Percentiles rank a stretch among this genome's conserved stretches.
Evolutionary conservation across 352 stramenopile species (phyloP).

Genomic region (Globisporangium polare): DNA sequence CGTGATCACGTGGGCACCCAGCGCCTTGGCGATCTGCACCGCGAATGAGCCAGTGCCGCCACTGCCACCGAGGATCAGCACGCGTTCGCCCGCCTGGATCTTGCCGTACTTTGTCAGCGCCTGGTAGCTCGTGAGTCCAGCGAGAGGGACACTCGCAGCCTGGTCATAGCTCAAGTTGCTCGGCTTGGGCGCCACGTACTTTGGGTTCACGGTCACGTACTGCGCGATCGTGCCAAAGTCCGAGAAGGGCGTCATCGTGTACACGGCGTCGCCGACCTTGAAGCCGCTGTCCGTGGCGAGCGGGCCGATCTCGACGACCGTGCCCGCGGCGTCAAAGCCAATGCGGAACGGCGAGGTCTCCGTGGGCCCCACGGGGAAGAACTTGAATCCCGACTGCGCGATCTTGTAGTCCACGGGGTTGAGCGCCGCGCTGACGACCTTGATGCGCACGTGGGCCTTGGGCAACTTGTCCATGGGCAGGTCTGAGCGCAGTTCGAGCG

Average conservation of each 20-base stretch:
- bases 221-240: slow-evolving; percentile 6
- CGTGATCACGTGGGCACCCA: slow-evolving; percentile 50
- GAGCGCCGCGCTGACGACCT: slow-evolving; percentile 52
- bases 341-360: too few species aligned
- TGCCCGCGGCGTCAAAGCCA: neutral
- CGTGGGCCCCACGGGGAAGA: too few species aligned
- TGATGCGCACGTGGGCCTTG: slow-evolving; percentile 41
- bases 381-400: neutral
- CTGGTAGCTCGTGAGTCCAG: slow-evolving; percentile 24
- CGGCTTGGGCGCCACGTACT: slow-evolving; percentile 30
- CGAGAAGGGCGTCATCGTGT: neutral
- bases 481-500: neutral
- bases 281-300: too few species aligned
- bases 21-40: slow-evolving; percentile 42
- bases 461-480: slow-evolving; percentile 12
- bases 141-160: slow-evolving; percentile 20
- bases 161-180: slow-evolving; percentile 15
- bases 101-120: slow-evolving; percentile 14
- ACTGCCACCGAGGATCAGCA: slow-evolving; percentile 44
- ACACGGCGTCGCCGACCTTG: neutral
- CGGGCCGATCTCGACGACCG: too few species aligned
- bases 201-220: slow-evolving; percentile 8
- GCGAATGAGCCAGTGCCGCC: slow-evolving; percentile 37
- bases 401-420: slow-evolving; percentile 73
- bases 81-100: slow-evolving; percentile 18